These are phyloP conservation scores for Candida loeiensis DNA, from an alignment of 805 yeast genomes.

Conservation along the genomic window DNA sequence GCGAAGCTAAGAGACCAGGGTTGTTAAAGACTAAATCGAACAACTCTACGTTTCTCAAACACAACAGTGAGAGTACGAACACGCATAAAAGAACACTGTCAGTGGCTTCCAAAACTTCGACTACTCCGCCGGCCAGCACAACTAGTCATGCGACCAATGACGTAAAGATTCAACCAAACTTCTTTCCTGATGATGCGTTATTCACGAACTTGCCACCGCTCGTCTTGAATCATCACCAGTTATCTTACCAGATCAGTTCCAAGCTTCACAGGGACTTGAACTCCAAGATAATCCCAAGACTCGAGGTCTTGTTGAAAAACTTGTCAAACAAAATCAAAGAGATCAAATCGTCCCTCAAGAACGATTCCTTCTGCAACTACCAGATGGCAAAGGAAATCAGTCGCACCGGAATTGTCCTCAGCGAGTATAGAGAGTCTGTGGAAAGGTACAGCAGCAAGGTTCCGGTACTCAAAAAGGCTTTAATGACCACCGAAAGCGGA, in stretches of 20 bases:
- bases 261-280: conserved; percentile 32
- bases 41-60: conserved; percentile 21
- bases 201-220: conserved; percentile 29
- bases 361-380: conserved; percentile 40
- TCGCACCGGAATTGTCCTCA: conserved; percentile 56
- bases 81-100: conserved; percentile 17
- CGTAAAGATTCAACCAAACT: conserved; percentile 20
- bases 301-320: conserved; percentile 34
- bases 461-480: conserved; percentile 27
- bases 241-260: conserved; percentile 21
- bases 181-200: conserved; percentile 23
- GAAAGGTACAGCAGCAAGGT: conserved; percentile 34
- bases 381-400: conserved; percentile 42
- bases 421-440: conserved; percentile 28
- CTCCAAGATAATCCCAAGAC: conserved; percentile 32
- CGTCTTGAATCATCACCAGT: conserved; percentile 34
- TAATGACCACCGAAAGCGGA: conserved; percentile 16
- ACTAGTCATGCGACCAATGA: conserved; percentile 12
- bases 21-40: conserved; percentile 24
- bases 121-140: neutral
- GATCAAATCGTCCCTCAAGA: conserved; percentile 36
- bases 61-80: conserved; percentile 9
- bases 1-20: conserved; percentile 18
- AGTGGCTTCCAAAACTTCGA: neutral
- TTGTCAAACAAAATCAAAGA: conserved; percentile 39